Evolutionary conservation across 495 filamentous ascomycete genomes (phyloP), one percentile per base, ranked within the genome.

Genomic region (Trypethelium eluteriae): DNA sequence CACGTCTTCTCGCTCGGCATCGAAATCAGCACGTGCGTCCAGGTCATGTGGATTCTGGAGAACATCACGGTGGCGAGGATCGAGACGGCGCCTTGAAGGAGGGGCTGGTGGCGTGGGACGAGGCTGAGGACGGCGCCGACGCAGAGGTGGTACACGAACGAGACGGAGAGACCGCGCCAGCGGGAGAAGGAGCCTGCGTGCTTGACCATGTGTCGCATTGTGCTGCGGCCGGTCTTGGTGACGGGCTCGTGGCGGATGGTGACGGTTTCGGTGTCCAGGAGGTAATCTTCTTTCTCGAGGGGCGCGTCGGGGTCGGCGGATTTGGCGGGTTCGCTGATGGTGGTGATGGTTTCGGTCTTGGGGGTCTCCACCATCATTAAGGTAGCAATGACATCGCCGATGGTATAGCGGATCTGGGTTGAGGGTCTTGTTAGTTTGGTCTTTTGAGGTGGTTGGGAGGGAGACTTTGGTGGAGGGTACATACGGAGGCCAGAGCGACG

Each of bases 1-100:
- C 78, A 84, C 39, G 76, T 74, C 77, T 82, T 82, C 44, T 75
- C 73, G 7, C 79, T 70, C 6, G 81, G 81, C 25, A 81, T 80
- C 12, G 84, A 82, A 72, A 87, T 85, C 67, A 86, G 79, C 67
- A 83, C 84, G 75, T 87, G 83, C 5, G 86, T 80, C 82, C 86
- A 87, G 59, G 80, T 76, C 69, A 85, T 79, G 63, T 81, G 79
- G 64, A 85, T 70, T 66, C 80, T 83, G 12, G 81, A 76, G 44
- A 82, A 65, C 3, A 81, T 68, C n/a, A 84, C 66, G 41, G 76
- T 75, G 53, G 78, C 47, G 62, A 87, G 14, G 53, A 77, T 61
- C 62, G 66, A 53, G 32, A 65, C 70, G n/a, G 82, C 56, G 18
- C 81, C 59, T 47, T 69, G 67, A 39, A 73, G 39, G 53, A 85